These are phyloP conservation scores for Scenedesmus sp. DNA, from an alignment of 163 green algal species.

Conservation along the genomic window DNA sequence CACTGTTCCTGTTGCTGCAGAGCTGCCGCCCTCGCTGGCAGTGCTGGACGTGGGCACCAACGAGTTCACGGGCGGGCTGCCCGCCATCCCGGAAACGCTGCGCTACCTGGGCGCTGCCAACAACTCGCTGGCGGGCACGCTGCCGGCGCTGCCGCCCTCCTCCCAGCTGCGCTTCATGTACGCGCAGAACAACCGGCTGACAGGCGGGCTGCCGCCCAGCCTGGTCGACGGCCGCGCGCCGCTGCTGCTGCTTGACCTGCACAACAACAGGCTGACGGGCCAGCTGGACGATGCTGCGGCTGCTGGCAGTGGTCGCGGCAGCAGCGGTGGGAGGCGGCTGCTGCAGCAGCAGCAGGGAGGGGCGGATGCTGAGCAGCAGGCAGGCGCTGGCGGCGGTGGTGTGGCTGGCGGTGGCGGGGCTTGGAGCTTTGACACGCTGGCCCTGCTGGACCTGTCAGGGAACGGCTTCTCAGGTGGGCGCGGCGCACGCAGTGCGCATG, in stretches of 20 bases:
- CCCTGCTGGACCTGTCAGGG: conserved; percentile 38
- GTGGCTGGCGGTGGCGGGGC: not conserved
- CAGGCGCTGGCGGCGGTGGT: not conserved
- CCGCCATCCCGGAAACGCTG: not conserved
- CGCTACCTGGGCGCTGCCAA: conserved; percentile 5
- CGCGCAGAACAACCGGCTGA: not conserved
- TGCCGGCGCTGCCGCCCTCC: conserved; percentile 10
- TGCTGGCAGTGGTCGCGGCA: not conserved
- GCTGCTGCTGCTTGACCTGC: conserved; percentile 24
- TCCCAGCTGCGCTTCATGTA: not conserved
- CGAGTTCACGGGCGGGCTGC: conserved; percentile 28
- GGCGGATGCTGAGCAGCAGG: not conserved
- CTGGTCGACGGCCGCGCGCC: conserved; percentile 14
- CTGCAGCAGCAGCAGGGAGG: conserved; percentile 22
- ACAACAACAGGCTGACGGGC: conserved; percentile 15
- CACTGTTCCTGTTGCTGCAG: not conserved
- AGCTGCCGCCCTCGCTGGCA: conserved; percentile 25
- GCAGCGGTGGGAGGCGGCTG: conserved; percentile 17
- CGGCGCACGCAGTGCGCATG: not conserved
- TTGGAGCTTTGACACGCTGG: conserved; percentile 11
- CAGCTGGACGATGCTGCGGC: not conserved
- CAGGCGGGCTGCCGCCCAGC: not conserved
- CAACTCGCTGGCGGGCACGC: not conserved
- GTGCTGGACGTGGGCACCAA: conserved; percentile 53
- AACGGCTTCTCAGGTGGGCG: conserved; percentile 49